Evolutionary conservation across 2,329 filamentous ascomycete genomes (phyloP).

Genomic region (Apiospora arundinis): DNA sequence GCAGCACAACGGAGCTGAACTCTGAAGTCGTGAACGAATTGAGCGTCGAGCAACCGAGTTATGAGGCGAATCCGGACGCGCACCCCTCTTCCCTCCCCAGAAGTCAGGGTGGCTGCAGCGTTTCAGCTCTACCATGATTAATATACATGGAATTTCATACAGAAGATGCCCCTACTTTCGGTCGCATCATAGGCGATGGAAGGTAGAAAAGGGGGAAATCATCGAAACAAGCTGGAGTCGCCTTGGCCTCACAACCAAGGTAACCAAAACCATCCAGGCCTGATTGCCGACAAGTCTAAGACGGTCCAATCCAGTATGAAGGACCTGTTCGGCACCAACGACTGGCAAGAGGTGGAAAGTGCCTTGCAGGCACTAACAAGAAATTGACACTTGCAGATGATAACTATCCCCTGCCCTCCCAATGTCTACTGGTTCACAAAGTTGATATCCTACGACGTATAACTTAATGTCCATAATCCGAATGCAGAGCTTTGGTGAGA

Average conservation of each 20-base stretch:
- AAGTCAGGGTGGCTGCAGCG: background rate
- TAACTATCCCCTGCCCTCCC: background rate
- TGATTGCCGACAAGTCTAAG: background rate
- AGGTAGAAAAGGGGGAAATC: background rate
- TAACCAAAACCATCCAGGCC: background rate
- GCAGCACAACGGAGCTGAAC: no score
- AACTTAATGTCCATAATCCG: background rate
- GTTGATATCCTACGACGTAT: background rate
- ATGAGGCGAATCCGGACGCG: no score
- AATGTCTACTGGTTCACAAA: background rate
- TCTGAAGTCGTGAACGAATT: no score
- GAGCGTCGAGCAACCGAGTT: no score
- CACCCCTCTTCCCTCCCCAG: background rate
- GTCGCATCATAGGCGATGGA: background rate
- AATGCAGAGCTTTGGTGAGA: conserved; percentile 1
- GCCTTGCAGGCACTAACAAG: background rate
- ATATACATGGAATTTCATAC: background rate
- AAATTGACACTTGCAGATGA: background rate
- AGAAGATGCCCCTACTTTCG: background rate
- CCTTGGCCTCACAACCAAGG: background rate
- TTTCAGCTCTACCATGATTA: background rate
- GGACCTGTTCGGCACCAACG: background rate
- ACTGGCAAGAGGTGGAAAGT: background rate
- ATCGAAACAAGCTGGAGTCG: background rate
- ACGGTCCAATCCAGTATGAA: background rate